Evolutionary conservation across 192 early-diverging fungal genomes (phyloP).

Genomic region (Jimgerdemannia lactiflua): DNA sequence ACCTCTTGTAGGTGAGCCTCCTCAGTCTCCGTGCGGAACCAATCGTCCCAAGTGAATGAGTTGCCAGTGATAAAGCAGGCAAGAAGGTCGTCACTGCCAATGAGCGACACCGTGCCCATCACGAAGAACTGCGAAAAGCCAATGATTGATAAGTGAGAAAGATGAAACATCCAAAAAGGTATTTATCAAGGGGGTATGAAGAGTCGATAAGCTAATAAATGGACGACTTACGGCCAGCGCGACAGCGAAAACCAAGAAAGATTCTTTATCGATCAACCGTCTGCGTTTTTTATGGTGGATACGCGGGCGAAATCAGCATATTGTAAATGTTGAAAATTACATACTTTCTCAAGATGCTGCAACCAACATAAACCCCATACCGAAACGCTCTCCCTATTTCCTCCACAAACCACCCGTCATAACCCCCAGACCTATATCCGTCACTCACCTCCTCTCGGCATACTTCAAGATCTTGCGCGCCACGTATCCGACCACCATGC

Average conservation of each 20-base stretch:
- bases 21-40: slow-evolving; percentile 78
- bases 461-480: slow-evolving; percentile 61
- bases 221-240: slow-evolving; percentile 57
- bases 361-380: no score
- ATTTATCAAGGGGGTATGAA: background rate
- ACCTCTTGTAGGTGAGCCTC: slow-evolving; percentile 47
- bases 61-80: slow-evolving; percentile 80
- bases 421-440: background rate
- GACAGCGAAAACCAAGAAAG: slow-evolving; percentile 77
- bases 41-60: slow-evolving; percentile 87
- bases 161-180: background rate
- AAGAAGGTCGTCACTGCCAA: slow-evolving; percentile 74
- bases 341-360: background rate
- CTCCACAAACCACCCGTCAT: no score
- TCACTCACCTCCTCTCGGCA: slow-evolving; percentile 54
- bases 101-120: slow-evolving; percentile 66
- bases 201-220: background rate
- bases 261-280: slow-evolving; percentile 86
- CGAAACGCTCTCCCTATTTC: no score
- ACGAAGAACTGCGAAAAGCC: slow-evolving; percentile 38
- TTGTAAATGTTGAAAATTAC: background rate
- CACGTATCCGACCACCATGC: slow-evolving; percentile 64
- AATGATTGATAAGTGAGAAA: background rate
- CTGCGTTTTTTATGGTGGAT: slow-evolving; percentile 13
- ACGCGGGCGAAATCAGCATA: no score